Conservation (phyloP, 2,329 filamentous ascomycete species). For the Penicillium sp. region DNA sequence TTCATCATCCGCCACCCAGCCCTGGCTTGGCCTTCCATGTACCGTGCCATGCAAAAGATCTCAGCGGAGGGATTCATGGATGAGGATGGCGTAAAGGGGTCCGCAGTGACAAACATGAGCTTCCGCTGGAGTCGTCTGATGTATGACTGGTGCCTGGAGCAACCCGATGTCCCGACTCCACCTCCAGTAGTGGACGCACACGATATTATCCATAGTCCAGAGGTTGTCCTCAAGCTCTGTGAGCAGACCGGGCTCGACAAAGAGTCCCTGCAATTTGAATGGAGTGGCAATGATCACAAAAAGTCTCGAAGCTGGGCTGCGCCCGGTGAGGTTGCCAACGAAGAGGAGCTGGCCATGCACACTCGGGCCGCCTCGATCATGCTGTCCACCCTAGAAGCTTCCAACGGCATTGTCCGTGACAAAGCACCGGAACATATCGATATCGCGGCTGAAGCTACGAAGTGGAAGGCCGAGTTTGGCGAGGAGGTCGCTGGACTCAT, state of each 20-base stretch:
- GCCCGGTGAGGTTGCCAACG: background rate
- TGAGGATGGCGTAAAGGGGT: slow-evolving; percentile 20
- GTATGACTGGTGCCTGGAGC: slow-evolving; percentile 42
- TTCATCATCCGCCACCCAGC: slow-evolving; percentile 48
- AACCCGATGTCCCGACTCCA: slow-evolving; percentile 20
- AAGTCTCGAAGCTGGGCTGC: slow-evolving; percentile 9
- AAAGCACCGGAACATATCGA: slow-evolving; percentile 38
- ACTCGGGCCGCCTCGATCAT: slow-evolving; percentile 20
- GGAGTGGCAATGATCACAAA: slow-evolving; percentile 29
- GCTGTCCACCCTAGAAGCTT: slow-evolving; percentile 37
- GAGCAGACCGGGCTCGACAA: slow-evolving; percentile 40
- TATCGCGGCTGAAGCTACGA: slow-evolving; percentile 37
- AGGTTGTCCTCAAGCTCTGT: slow-evolving; percentile 35
- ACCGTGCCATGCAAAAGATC: slow-evolving; percentile 36
- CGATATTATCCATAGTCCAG: slow-evolving; percentile 42
- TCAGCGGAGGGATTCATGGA: slow-evolving; percentile 19
- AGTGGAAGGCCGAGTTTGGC: slow-evolving; percentile 46
- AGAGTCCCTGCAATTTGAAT: slow-evolving; percentile 36
- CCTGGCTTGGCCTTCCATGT: slow-evolving; percentile 44
- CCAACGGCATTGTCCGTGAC: slow-evolving; percentile 39
- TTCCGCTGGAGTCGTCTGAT: slow-evolving; percentile 38
- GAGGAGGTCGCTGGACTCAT: slow-evolving; percentile 31
- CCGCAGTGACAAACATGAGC: slow-evolving; percentile 32
- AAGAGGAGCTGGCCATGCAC: background rate
- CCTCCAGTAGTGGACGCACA: slow-evolving; percentile 45